Conservation (phyloP, 1,139 yeast species). For the Tardiomyces blankii region DNA sequence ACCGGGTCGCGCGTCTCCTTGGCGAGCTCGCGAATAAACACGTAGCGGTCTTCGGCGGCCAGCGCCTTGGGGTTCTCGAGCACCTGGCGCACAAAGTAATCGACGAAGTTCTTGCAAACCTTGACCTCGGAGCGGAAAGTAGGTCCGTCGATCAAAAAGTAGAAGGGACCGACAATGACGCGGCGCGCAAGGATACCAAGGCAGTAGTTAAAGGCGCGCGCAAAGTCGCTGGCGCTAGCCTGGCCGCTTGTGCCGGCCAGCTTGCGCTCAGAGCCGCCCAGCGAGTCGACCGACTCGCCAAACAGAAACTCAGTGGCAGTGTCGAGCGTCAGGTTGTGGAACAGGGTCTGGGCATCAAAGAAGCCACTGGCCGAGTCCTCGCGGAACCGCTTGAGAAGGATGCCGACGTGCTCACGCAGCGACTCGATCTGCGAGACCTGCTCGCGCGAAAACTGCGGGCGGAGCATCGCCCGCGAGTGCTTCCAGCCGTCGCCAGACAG, state of each 20-base stretch:
- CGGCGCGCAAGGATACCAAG: slow-evolving; percentile 33
- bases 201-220: slow-evolving; percentile 33
- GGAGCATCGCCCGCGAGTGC: slow-evolving; percentile 44
- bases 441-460: slow-evolving; percentile 49
- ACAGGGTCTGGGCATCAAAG: slow-evolving; percentile 39
- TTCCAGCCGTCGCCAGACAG: slow-evolving; percentile 48
- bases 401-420: slow-evolving; percentile 33
- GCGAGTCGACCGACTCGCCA: slow-evolving; percentile 40
- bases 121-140: slow-evolving; percentile 24
- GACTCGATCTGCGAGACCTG: slow-evolving; percentile 43
- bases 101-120: slow-evolving; percentile 23
- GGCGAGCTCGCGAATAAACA: slow-evolving; percentile 37
- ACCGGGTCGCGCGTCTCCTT: slow-evolving; percentile 38
- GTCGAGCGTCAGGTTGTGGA: slow-evolving; percentile 43
- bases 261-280: slow-evolving; percentile 9
- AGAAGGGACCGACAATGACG: slow-evolving; percentile 28
- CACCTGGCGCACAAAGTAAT: slow-evolving; percentile 22
- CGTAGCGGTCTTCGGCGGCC: slow-evolving; percentile 26
- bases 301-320: slow-evolving; percentile 49
- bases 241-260: slow-evolving; percentile 13
- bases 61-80: slow-evolving; percentile 23
- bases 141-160: slow-evolving; percentile 26
- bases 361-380: slow-evolving; percentile 3
- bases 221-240: slow-evolving; percentile 26
- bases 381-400: slow-evolving; percentile 28